Percentiles rank a stretch among this genome's conserved stretches.
These are phyloP conservation scores for Caloboletus firmus DNA, from an alignment of 1,284 basidiomycete genomes.

Conservation along the genomic window DNA sequence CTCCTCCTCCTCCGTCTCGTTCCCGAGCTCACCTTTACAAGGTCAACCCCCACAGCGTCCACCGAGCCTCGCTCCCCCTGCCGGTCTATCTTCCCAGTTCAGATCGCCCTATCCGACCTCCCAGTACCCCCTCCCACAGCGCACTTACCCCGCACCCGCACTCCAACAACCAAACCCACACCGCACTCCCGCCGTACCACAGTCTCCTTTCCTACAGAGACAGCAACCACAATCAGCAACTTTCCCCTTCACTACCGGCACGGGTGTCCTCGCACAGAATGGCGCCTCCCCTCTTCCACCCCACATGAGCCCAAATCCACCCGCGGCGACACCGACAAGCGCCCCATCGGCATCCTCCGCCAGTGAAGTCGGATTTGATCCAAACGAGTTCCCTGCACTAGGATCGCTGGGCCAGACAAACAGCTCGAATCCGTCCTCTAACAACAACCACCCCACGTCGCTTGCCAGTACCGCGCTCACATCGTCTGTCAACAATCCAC, in stretches of 20 bases:
- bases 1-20: not conserved
- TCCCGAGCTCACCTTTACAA: constrained; percentile 30
- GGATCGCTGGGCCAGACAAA: constrained; percentile 54
- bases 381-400: constrained; percentile 82
- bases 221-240: constrained; percentile 52
- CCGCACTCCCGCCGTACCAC: constrained; percentile 56
- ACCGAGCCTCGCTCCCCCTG: constrained; percentile 67
- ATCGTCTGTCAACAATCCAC: constrained; percentile 39
- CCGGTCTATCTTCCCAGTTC: constrained; percentile 60
- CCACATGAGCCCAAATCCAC: constrained; percentile 52
- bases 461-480: constrained; percentile 16
- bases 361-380: constrained; percentile 77
- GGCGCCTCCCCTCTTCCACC: constrained; percentile 52
- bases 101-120: constrained; percentile 58
- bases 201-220: constrained; percentile 61
- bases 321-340: constrained; percentile 41
- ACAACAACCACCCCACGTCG: constrained; percentile 35
- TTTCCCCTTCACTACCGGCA: constrained; percentile 50
- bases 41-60: constrained; percentile 79
- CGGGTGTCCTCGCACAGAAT: constrained; percentile 53
- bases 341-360: constrained; percentile 62
- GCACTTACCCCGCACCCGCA: constrained; percentile 50
- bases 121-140: constrained; percentile 60
- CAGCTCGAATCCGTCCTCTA: constrained; percentile 33
- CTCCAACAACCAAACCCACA: constrained; percentile 56